phyloP scores from a whole-genome alignment of 2,329 filamentous ascomycete species.

The Fusarium verrucosum region DNA sequence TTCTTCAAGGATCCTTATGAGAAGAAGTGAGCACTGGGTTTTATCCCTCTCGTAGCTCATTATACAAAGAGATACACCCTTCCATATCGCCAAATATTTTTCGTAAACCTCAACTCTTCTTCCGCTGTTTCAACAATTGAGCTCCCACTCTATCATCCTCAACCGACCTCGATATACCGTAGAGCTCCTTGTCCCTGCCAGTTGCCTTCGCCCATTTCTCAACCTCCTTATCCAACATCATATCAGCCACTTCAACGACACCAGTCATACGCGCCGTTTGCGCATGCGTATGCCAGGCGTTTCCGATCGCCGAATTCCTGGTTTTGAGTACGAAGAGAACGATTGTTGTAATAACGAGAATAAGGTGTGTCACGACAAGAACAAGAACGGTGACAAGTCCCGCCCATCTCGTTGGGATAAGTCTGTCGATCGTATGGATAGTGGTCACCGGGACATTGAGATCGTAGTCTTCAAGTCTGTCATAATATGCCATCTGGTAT shows the following conservation, averaged over 20 bases:
- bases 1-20: conserved; percentile 60
- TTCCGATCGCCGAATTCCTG: not conserved
- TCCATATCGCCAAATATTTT: not conserved
- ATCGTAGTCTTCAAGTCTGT: not conserved
- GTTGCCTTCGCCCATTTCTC: not conserved
- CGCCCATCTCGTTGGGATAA: not conserved
- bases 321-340: not conserved
- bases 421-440: not conserved
- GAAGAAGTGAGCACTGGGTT: conserved; percentile 82
- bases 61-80: not conserved
- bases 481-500: not conserved
- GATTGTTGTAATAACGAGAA: not conserved
- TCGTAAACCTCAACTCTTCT: not conserved
- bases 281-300: not conserved
- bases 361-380: not conserved
- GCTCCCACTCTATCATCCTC: not conserved
- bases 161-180: not conserved
- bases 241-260: not conserved
- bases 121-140: not conserved
- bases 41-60: too few relatives aligned
- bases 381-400: not conserved
- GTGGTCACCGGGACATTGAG: not conserved
- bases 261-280: not conserved
- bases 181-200: not conserved
- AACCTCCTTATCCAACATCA: not conserved